These are phyloP conservation scores for Cadophora sp. DNA, from an alignment of 2,329 filamentous ascomycete species.

Conservation along the genomic window DNA sequence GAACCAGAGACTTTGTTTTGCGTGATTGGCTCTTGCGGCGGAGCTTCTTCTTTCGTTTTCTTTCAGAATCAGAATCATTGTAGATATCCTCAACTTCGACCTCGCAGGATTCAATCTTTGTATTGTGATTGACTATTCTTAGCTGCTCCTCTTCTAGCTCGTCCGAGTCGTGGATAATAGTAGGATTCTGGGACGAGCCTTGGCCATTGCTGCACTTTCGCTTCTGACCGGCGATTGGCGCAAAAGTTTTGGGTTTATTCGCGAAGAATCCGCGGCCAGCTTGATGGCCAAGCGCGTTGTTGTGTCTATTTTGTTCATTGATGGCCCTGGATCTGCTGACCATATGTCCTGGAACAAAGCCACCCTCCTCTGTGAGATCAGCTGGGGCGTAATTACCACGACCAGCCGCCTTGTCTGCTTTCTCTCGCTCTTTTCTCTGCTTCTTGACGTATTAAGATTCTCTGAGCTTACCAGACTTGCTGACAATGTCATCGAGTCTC, in stretches of 20 bases:
- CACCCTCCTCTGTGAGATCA: not conserved
- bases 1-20: not conserved
- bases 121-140: not conserved
- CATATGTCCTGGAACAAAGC: not conserved
- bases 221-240: not conserved
- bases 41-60: constrained; percentile 1
- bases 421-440: not conserved
- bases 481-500: not conserved
- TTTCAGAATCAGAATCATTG: not conserved
- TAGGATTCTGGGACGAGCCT: not conserved
- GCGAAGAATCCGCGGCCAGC: too few relatives aligned
- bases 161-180: not conserved
- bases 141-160: not conserved
- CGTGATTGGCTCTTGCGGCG: not conserved
- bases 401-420: not conserved
- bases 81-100: not conserved
- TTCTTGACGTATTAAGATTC: not conserved
- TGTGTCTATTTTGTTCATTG: not conserved
- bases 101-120: not conserved
- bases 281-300: too few relatives aligned
- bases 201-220: not conserved
- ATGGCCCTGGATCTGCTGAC: not conserved
- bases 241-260: too few relatives aligned
- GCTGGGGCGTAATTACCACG: not conserved
- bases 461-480: constrained; percentile 2